phyloP scores from a whole-genome alignment of 1,139 yeast genomes.

The Pichia cactophila region DNA sequence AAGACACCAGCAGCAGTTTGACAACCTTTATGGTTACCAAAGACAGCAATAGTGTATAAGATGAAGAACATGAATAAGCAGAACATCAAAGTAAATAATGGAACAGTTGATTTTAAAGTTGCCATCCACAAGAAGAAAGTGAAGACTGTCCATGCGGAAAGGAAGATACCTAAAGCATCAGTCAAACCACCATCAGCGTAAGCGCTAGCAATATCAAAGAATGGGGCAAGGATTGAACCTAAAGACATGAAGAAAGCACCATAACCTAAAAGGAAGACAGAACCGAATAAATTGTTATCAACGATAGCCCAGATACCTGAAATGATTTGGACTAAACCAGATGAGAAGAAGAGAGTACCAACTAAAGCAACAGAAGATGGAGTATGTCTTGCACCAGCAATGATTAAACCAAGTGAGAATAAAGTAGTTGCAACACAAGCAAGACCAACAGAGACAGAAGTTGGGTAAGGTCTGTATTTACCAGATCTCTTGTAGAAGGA shows the following conservation, averaged over 20 bases:
- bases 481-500: slow-evolving; percentile 24
- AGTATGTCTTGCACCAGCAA: slow-evolving; percentile 48
- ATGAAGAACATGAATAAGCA: slow-evolving; percentile 35
- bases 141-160: slow-evolving; percentile 41
- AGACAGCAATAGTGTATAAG: slow-evolving; percentile 36
- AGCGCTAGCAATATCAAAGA: slow-evolving; percentile 29
- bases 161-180: slow-evolving; percentile 33
- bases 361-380: slow-evolving; percentile 40
- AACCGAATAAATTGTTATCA: slow-evolving; percentile 41
- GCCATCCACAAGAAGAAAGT: slow-evolving; percentile 34
- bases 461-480: slow-evolving; percentile 28
- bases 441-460: slow-evolving; percentile 29
- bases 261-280: slow-evolving; percentile 32
- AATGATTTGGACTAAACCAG: slow-evolving; percentile 57
- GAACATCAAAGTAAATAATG: slow-evolving; percentile 33
- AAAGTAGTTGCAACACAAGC: slow-evolving; percentile 26
- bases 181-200: slow-evolving; percentile 28
- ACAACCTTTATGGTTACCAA: slow-evolving; percentile 30
- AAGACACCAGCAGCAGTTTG: slow-evolving; percentile 40
- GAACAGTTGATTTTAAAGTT: slow-evolving; percentile 39
- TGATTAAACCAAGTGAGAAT: slow-evolving; percentile 32
- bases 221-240: slow-evolving; percentile 30
- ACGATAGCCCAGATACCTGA: slow-evolving; percentile 63
- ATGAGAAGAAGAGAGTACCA: slow-evolving; percentile 47
- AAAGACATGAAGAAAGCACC: slow-evolving; percentile 35